Evolutionary conservation across 1,284 basidiomycete genomes (phyloP).

Genomic region (Leccinum fuscescens): DNA sequence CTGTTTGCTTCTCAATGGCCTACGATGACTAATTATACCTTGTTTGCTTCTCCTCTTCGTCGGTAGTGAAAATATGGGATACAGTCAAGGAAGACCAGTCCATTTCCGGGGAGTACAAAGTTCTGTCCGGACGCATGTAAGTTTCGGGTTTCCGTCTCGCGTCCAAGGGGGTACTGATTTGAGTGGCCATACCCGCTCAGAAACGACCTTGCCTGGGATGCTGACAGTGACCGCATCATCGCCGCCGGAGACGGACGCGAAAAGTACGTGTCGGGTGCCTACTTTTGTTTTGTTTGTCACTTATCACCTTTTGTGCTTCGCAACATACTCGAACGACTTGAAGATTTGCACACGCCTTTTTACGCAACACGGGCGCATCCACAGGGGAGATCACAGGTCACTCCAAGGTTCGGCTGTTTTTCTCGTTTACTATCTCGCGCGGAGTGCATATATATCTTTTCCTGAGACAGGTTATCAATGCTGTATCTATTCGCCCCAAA

Average conservation of each 20-base stretch:
- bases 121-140: conserved; percentile 79
- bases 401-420: conserved; percentile 61
- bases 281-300: background rate
- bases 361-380: conserved; percentile 84
- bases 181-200: conserved; percentile 36
- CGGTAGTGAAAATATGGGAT: conserved; percentile 88
- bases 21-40: background rate
- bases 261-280: conserved; percentile 49
- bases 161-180: conserved; percentile 1
- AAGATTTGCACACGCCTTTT: conserved; percentile 86
- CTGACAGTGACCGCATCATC: conserved; percentile 93
- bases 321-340: background rate
- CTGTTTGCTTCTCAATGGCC: background rate
- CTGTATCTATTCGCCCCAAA: conserved; percentile 86
- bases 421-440: background rate
- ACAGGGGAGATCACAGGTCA: conserved; percentile 95
- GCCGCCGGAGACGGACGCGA: conserved; percentile 95
- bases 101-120: conserved; percentile 84
- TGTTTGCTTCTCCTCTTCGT: background rate
- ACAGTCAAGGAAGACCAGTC: conserved; percentile 83
- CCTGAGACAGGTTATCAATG: conserved; percentile 68
- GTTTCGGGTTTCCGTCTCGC: conserved; percentile 22
- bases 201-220: conserved; percentile 96
- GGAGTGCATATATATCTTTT: background rate
- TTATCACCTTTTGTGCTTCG: background rate